Conservation (phyloP, 768 basidiomycete species). For the Leccinum fibrillosum region DNA sequence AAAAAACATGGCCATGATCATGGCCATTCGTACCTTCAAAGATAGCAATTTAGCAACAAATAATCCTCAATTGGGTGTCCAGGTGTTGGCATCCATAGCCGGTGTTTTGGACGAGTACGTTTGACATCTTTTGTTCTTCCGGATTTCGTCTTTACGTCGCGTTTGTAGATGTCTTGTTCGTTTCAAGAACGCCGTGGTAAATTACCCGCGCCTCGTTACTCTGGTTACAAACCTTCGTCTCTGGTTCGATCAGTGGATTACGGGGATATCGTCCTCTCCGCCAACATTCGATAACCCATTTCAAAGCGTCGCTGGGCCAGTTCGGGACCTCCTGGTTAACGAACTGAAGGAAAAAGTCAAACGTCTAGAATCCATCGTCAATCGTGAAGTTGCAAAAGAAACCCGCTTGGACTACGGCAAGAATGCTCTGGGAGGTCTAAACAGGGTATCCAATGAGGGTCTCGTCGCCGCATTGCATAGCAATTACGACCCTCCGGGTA, state of each 20-base stretch:
- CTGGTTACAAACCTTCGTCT: constrained; percentile 40
- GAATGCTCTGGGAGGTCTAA: background rate
- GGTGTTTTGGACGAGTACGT: constrained; percentile 53
- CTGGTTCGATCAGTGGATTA: constrained; percentile 50
- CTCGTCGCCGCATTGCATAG: constrained; percentile 37
- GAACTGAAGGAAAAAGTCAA: constrained; percentile 31
- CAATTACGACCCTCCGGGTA: constrained; percentile 56
- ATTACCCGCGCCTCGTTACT: constrained; percentile 40
- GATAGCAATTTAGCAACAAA: constrained; percentile 19
- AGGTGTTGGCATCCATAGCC: constrained; percentile 45
- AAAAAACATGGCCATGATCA: constrained; percentile 35
- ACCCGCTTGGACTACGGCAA: constrained; percentile 19
- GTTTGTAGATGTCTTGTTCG: constrained; percentile 49
- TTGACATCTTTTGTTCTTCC: constrained; percentile 3
- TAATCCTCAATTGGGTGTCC: constrained; percentile 32
- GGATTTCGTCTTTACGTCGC: constrained; percentile 10
- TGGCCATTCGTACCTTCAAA: constrained; percentile 31
- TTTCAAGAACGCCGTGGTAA: constrained; percentile 52
- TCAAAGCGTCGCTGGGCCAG: constrained; percentile 17
- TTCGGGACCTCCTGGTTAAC: constrained; percentile 37
- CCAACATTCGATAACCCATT: constrained; percentile 48
- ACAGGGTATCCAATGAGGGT: constrained; percentile 29
- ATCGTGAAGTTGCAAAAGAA: constrained; percentile 45
- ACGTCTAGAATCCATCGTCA: constrained; percentile 41
- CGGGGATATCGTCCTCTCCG: constrained; percentile 35